A percentile compares a stretch with the other conserved stretches of the same genome.
Conservation (phyloP, 768 basidiomycete genomes). For the Panaeolus papilionaceus region DNA sequence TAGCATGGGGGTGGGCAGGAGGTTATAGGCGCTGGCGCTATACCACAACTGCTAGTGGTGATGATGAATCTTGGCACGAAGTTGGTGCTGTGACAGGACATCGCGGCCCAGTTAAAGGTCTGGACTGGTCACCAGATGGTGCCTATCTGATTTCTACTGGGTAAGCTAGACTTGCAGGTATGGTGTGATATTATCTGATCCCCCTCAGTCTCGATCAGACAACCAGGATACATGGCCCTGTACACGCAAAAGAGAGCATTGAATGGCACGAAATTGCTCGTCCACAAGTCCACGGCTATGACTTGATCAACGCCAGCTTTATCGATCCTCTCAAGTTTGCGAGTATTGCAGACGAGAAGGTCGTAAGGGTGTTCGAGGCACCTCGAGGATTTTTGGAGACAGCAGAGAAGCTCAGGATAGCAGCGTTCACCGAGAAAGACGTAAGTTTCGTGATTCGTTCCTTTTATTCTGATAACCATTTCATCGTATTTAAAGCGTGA, state of each 20-base stretch:
- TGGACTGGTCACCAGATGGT: constrained; percentile 88
- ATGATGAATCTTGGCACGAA: constrained; percentile 71
- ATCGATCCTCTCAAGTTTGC: constrained; percentile 80
- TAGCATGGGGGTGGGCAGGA: constrained; percentile 95
- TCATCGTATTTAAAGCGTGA: constrained; percentile 44
- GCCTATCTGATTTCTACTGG: constrained; percentile 87
- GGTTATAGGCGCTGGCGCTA: constrained; percentile 90
- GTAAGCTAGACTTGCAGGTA: constrained; percentile 48
- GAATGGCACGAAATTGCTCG: constrained; percentile 88
- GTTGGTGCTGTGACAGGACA: constrained; percentile 87
- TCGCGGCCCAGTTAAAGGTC: constrained; percentile 74
- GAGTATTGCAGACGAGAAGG: constrained; percentile 96
- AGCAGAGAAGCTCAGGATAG: constrained; percentile 56
- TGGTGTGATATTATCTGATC: constrained; percentile 12
- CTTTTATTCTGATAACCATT: constrained; percentile 8
- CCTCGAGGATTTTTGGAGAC: constrained; percentile 79
- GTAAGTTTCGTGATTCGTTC: constrained; percentile 38
- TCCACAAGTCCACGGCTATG: constrained; percentile 97
- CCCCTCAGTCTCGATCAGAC: constrained; percentile 84
- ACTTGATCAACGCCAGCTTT: constrained; percentile 82
- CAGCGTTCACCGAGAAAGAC: constrained; percentile 53
- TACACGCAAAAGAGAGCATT: constrained; percentile 23
- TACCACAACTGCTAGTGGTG: constrained; percentile 25
- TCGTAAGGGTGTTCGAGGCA: constrained; percentile 92
- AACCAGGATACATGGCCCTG: constrained; percentile 82